These are phyloP conservation scores for Pseudophaeomoniella oleicola DNA, from an alignment of 2,329 filamentous ascomycete genomes.

Conservation along the genomic window DNA sequence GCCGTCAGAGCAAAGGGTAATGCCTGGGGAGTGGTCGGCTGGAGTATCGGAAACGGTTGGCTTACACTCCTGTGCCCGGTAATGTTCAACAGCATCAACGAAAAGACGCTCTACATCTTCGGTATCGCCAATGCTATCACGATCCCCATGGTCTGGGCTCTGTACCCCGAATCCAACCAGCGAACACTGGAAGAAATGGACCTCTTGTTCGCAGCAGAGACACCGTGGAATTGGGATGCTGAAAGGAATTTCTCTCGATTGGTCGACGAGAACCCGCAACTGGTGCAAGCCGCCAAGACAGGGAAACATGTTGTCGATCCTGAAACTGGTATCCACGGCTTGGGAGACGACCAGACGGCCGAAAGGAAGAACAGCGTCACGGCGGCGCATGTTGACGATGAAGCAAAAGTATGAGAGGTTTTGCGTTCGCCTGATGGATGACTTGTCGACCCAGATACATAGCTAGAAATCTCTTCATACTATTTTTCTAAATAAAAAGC, in stretches of 20 bases:
- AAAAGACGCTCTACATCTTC: constrained; percentile 63
- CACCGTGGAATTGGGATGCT: constrained; percentile 57
- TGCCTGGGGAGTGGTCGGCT: constrained; percentile 61
- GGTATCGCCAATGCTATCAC: constrained; percentile 50
- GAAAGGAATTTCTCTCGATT: constrained; percentile 49
- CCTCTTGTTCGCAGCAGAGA: constrained; percentile 52
- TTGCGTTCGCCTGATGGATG: too few relatives aligned
- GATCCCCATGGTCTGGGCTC: constrained; percentile 56
- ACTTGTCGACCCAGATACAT: too few relatives aligned
- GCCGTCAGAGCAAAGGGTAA: constrained; percentile 60
- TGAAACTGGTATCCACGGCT: background rate
- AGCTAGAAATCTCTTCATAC: too few relatives aligned
- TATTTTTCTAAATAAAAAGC: too few relatives aligned
- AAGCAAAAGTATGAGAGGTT: background rate
- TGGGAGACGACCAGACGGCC: background rate
- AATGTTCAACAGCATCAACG: constrained; percentile 50
- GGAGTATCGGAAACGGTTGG: constrained; percentile 63
- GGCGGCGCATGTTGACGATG: background rate
- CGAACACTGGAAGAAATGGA: constrained; percentile 65
- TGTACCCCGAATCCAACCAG: constrained; percentile 63
- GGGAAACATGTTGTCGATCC: constrained; percentile 17
- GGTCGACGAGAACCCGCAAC: constrained; percentile 44
- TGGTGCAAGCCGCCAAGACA: constrained; percentile 22
- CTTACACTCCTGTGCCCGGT: constrained; percentile 39
- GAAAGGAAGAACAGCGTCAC: background rate